Conservation (phyloP, 2,329 filamentous ascomycete species). For the Aspergillus aculeatinus region DNA sequence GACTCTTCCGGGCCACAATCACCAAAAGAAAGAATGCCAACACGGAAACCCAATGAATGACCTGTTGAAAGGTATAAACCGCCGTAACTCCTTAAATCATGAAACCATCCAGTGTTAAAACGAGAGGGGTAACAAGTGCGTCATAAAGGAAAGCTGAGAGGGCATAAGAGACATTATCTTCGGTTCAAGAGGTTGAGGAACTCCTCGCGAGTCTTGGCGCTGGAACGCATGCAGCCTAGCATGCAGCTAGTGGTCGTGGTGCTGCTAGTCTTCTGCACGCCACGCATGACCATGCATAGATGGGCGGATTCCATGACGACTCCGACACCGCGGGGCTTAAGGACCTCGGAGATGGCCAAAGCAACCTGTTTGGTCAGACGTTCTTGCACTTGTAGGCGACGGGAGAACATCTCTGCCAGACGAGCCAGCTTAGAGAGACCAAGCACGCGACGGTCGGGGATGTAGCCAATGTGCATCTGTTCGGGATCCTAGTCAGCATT, state of each 20-base stretch:
- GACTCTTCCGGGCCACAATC: neutral
- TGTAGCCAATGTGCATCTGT: slow-evolving; percentile 98
- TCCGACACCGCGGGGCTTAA: slow-evolving; percentile 90
- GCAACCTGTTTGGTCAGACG: slow-evolving; percentile 94
- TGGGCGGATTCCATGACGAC: slow-evolving; percentile 98
- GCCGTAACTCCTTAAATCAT: slow-evolving; percentile 37
- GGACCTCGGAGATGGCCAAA: slow-evolving; percentile 85
- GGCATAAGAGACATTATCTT: slow-evolving; percentile 31
- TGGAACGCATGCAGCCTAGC: slow-evolving; percentile 89
- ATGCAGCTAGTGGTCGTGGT: slow-evolving; percentile 95
- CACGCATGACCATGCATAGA: slow-evolving; percentile 98
- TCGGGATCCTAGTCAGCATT: slow-evolving; percentile 9
- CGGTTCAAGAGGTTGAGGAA: slow-evolving; percentile 79
- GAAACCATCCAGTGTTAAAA: slow-evolving; percentile 28
- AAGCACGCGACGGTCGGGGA: slow-evolving; percentile 85
- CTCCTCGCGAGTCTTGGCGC: slow-evolving; percentile 91
- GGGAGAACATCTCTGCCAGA: slow-evolving; percentile 95
- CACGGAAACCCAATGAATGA: slow-evolving; percentile 26
- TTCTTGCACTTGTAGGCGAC: slow-evolving; percentile 92
- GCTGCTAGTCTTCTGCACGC: slow-evolving; percentile 87
- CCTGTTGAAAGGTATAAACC: slow-evolving; percentile 44
- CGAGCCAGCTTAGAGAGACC: slow-evolving; percentile 93
- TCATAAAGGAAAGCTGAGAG: slow-evolving; percentile 13
- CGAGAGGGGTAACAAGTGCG: slow-evolving; percentile 19
- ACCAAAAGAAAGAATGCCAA: slow-evolving; percentile 23